Base-by-base conservation (phyloP, 495 filamentous ascomycete genomes). In the Hypomontagnella submonticulosa region DNA sequence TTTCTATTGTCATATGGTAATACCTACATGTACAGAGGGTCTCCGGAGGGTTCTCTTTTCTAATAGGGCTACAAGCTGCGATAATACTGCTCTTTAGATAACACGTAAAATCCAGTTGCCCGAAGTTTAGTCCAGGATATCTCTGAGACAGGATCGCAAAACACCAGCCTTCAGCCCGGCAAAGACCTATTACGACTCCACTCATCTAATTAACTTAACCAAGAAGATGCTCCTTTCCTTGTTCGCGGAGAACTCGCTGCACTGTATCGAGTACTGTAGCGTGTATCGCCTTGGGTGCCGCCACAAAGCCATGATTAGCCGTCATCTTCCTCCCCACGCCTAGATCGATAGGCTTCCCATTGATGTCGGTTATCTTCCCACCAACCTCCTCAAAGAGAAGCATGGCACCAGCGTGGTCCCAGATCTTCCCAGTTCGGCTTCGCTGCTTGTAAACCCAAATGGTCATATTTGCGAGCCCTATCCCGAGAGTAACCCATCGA, bases 371-470 rank as follows among this genome's bases (percentile, higher is more conserved):
- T 13, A 91, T 79, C 52, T 77, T 76, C 27, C 85, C 86, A 0
- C 89, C 89, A 1, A 87, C 74, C 66, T 91, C 89, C 72, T 86
- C 77, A 43, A 85, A 88, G 30, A 90, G 76, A 20, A 91, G 71
- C 83, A 89, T 87, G 0, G 87, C 88, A 6, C 88, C 89, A 0
- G 85, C 84, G 73, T 91, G 89, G 63, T 91, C 89, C 89, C 89
- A 91, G 12, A 89, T 79, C 73, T 88, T 88, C n/a, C 83, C 87
- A 20, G 76, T 76, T 57, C 86, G 78, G 0, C 76, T 71, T 3
- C 73, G 68, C 4, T 78, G 76, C 58, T 79, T 78, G 51, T 89
- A 87, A 9, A 90, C 77, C 78, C 89, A 88, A 11, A 91, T 68
- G 5, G 85, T 82, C 43, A 83, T 76, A 72, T 89, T 88, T 11